A percentile compares a stretch with the other conserved stretches of the same genome.
phyloP scores from a whole-genome alignment of 2,329 filamentous ascomycete genomes.

The Epichloe typhina region DNA sequence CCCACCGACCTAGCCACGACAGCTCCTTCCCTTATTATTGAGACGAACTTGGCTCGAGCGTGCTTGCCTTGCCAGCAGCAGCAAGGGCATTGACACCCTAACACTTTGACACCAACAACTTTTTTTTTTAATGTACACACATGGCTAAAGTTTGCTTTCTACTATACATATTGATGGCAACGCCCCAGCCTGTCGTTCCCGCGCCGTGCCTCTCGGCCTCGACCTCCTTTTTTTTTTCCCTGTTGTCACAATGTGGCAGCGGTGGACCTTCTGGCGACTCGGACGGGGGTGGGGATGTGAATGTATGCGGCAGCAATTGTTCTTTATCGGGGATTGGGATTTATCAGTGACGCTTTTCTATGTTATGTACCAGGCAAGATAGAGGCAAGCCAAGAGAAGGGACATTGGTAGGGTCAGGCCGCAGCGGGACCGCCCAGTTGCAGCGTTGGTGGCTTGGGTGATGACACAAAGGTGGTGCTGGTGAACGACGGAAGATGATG shows the following conservation, averaged over 20 bases:
- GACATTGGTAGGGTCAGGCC: too few species aligned
- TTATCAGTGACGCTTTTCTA: too few species aligned
- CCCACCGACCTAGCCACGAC: neutral
- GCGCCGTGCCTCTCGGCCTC: neutral
- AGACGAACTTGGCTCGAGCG: conserved; percentile 6
- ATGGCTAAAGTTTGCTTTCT: neutral
- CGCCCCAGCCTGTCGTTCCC: too few species aligned
- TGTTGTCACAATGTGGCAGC: neutral
- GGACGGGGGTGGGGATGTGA: neutral
- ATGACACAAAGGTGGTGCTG: conserved; percentile 1
- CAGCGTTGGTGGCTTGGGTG: conserved; percentile 7
- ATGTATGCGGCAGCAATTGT: neutral
- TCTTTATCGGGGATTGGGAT: too few species aligned
- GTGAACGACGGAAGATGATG: conserved; percentile 10
- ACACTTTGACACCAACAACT: too few species aligned
- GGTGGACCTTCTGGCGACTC: neutral
- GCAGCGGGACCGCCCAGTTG: neutral
- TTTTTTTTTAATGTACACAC: too few species aligned
- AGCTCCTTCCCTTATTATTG: neutral
- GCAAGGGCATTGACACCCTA: neutral
- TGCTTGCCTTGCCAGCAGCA: neutral
- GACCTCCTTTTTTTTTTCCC: neutral
- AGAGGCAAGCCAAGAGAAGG: too few species aligned
- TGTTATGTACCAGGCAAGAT: too few species aligned
- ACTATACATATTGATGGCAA: neutral